Conservation (phyloP, 2,329 filamentous ascomycete genomes). For the Ceratocystis alfenasii region DNA sequence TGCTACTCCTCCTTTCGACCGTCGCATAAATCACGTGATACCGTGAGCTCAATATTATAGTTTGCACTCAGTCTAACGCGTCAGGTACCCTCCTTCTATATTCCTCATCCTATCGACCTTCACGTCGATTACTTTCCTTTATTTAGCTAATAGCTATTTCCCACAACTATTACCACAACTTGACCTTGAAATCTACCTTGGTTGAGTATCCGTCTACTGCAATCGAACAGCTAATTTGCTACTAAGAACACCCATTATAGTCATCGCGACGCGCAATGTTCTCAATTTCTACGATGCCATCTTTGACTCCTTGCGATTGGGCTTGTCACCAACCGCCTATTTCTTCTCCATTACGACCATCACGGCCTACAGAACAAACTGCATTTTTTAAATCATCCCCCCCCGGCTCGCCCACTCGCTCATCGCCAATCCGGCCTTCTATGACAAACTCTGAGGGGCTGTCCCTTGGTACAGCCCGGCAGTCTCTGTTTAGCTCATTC, state of each 20-base stretch:
- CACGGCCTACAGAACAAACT: slow-evolving; percentile 30
- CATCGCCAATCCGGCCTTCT: slow-evolving; percentile 28
- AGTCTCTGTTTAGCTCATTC: slow-evolving; percentile 7
- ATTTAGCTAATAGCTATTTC: neutral
- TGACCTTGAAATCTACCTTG: slow-evolving; percentile 5
- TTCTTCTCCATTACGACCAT: slow-evolving; percentile 48
- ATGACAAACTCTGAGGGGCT: slow-evolving; percentile 17
- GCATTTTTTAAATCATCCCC: slow-evolving; percentile 18
- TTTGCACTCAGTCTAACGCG: neutral
- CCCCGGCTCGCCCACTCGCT: slow-evolving; percentile 11
- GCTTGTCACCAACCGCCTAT: slow-evolving; percentile 30
- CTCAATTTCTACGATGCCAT: slow-evolving; percentile 34
- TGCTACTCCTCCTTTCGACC: neutral
- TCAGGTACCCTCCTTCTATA: neutral
- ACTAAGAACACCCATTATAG: neutral
- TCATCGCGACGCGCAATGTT: slow-evolving; percentile 29
- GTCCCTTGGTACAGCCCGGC: slow-evolving; percentile 31
- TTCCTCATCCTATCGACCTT: neutral
- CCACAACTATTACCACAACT: neutral
- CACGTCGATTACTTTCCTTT: neutral
- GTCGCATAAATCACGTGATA: neutral
- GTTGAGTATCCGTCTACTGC: neutral
- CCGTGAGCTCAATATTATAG: neutral
- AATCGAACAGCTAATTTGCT: neutral
- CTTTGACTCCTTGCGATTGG: slow-evolving; percentile 34